Evolutionary conservation across 805 yeast species (phyloP).

Genomic region (Cephaloascus albidus): DNA sequence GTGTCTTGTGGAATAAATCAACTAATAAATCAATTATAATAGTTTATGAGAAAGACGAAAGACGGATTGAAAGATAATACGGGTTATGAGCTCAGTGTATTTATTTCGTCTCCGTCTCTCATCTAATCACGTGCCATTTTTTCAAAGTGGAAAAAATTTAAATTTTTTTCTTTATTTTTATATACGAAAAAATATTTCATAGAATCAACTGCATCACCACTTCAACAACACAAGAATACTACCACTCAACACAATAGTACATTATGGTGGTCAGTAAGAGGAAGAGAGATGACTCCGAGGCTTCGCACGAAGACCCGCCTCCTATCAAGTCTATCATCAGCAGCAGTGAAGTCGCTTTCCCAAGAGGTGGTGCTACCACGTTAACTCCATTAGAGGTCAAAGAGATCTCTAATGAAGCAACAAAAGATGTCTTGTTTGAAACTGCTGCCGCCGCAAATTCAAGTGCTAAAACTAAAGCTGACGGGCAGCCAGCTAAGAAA

Average conservation of each 20-base stretch:
- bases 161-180: too few relatives aligned
- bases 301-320: not conserved
- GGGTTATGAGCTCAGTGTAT: too few relatives aligned
- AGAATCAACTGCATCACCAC: not conserved
- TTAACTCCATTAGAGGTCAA: slow-evolving; percentile 86
- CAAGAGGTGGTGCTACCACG: slow-evolving; percentile 91
- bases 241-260: not conserved
- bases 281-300: not conserved
- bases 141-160: not conserved
- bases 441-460: slow-evolving; percentile 3
- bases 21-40: too few relatives aligned
- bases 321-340: slow-evolving; percentile 18
- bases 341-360: slow-evolving; percentile 58
- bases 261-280: not conserved
- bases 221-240: not conserved
- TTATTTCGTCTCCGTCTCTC: not conserved
- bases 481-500: slow-evolving; percentile 23
- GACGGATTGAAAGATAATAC: too few relatives aligned
- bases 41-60: too few relatives aligned
- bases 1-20: too few relatives aligned
- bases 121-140: not conserved
- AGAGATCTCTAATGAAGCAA: slow-evolving; percentile 88
- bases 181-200: not conserved
- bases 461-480: slow-evolving; percentile 3
- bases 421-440: slow-evolving; percentile 75